Conservation (phyloP, 2,329 filamentous ascomycete species). For the Ceratocystis harringtonii region DNA sequence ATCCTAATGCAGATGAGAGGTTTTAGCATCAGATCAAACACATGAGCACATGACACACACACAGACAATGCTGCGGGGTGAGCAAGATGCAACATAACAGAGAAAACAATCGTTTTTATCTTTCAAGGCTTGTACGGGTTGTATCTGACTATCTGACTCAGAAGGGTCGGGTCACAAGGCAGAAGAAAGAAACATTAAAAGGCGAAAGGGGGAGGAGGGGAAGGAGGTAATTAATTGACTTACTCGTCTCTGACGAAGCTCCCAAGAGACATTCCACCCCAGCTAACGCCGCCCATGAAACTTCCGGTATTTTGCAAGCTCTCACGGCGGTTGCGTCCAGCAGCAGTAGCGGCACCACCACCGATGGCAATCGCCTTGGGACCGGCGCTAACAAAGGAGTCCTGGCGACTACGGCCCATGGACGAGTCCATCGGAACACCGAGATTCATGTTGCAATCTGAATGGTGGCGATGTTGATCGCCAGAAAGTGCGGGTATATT, state of each 20-base stretch:
- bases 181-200: conserved; percentile 9
- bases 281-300: conserved; percentile 75
- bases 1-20: conserved; percentile 42
- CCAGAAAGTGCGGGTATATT: not conserved
- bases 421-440: conserved; percentile 41
- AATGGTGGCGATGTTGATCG: conserved; percentile 20
- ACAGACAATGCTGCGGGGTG: conserved; percentile 3
- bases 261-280: conserved; percentile 89
- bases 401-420: conserved; percentile 44
- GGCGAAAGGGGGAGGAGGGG: not conserved
- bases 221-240: conserved; percentile 28
- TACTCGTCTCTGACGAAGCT: conserved; percentile 98
- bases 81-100: not conserved
- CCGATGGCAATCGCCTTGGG: conserved; percentile 53
- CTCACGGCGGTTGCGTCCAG: conserved; percentile 44
- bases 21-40: conserved; percentile 19
- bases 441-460: conserved; percentile 39
- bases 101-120: not conserved
- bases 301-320: conserved; percentile 41
- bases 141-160: not conserved
- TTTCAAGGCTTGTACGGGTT: not conserved
- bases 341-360: conserved; percentile 46
- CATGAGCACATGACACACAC: not conserved
- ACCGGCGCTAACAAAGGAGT: conserved; percentile 50
- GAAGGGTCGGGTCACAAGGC: not conserved